Percentiles rank a stretch among this genome's conserved stretches.
Evolutionary conservation across 1,284 basidiomycete genomes (phyloP).

Genomic region (Microbotryum saponariae): DNA sequence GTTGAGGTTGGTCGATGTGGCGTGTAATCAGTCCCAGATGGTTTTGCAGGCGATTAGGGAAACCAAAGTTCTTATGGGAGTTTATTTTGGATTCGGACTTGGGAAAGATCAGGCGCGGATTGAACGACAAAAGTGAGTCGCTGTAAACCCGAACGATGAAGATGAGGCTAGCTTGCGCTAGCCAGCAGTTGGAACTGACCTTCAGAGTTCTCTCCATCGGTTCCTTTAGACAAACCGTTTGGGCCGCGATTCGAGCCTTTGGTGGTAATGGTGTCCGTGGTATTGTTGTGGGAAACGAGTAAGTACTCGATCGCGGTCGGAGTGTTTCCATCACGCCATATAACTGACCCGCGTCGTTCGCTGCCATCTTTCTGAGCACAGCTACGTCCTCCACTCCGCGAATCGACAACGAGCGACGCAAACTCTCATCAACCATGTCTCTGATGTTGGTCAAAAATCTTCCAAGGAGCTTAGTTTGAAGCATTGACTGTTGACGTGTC

Average conservation of each 20-base stretch:
- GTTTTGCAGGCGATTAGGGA: conserved; percentile 70
- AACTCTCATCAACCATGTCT: not conserved
- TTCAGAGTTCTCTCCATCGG: no score
- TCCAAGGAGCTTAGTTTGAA: no score
- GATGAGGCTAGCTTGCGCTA: no score
- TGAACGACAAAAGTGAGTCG: conserved; percentile 32
- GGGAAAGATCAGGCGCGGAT: conserved; percentile 39
- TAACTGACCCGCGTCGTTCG: no score
- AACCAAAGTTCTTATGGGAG: conserved; percentile 78
- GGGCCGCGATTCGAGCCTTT: conserved; percentile 63
- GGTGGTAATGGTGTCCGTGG: conserved; percentile 71
- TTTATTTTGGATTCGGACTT: conserved; percentile 74
- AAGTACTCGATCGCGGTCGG: no score
- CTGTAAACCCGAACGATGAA: not conserved
- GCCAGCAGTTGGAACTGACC: no score
- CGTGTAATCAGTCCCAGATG: conserved; percentile 50
- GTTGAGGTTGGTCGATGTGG: conserved; percentile 37
- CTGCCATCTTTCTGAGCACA: conserved; percentile 5
- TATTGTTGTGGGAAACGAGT: conserved; percentile 52
- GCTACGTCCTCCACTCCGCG: conserved; percentile 68
- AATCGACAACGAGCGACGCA: conserved; percentile 16
- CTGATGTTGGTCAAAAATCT: conserved; percentile 4
- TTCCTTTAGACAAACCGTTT: conserved; percentile 10
- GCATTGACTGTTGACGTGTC: not conserved
- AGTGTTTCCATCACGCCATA: no score